Base-by-base conservation (phyloP, 2,329 filamentous ascomycete species). In the Fusarium zealandicum region DNA sequence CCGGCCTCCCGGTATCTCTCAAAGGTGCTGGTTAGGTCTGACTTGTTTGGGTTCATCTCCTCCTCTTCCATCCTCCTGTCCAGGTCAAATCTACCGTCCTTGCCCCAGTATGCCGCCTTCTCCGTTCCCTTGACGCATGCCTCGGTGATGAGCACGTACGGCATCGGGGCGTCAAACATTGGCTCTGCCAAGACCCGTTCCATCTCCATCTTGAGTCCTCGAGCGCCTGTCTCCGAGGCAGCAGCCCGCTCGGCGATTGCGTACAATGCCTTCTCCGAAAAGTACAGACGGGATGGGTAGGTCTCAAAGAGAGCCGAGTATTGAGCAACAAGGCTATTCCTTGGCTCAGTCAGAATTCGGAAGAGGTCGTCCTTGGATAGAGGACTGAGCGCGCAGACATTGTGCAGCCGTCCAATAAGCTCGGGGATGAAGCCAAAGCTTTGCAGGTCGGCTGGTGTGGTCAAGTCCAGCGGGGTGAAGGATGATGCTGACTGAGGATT, bases 401-500 rank as follows among this genome's bases (percentile, higher is more conserved):
- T 91, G 45, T 96, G 93, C 40, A 99, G 86, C 14, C 95, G 90
- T n/a, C 95, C 95, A 46, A 98, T 89, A n/a, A 97, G 81, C 75
- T 97, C 93, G 1, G 93, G 93, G 47, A 97, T 97, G 70, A 97
- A 91, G 12, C 93, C 93, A 68, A 92, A 97, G 36, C 82, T 84
- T 73, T 96, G 91, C 2, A 96, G 78, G 66, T 96, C 90, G 10
- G 84, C 79, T 2, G 91, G 89, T 4, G 86, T 89, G 20, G 90
- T 83, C 17, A 95, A 82, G 62, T 93, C 90, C 1, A 95, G 78
- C 41, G 76, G 83, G 1, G 83, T 85, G 54, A 84, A 82, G 0
- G 69, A 69, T 3, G 75, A 67, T 12, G 70, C 63, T 8, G 70
- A 70, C 12, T 71, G 63, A 10, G 73, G 57, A 20, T 75, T 71